Evolutionary conservation across 2,329 filamentous ascomycete species (phyloP).

Genomic region (Pestalotiopsis sp.): DNA sequence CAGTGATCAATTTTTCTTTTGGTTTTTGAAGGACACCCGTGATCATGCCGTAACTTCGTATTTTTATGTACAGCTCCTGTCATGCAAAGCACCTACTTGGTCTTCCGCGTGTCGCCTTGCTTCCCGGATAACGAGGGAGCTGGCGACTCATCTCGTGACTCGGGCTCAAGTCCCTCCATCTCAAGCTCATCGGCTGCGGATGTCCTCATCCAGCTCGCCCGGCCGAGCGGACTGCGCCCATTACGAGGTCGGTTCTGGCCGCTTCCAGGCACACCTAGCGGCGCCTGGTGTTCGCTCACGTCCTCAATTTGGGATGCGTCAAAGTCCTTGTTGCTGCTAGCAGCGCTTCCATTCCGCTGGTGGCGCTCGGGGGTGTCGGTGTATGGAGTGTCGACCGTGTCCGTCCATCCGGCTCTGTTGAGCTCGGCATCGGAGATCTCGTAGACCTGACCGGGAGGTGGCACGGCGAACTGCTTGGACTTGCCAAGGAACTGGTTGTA

Average conservation of each 20-base stretch:
- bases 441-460: slow-evolving; percentile 48
- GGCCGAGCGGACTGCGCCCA: slow-evolving; percentile 42
- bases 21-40: background rate
- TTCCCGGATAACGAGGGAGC: background rate
- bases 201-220: slow-evolving; percentile 35
- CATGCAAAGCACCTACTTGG: background rate
- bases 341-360: slow-evolving; percentile 21
- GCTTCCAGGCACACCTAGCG: slow-evolving; percentile 25
- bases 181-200: slow-evolving; percentile 33
- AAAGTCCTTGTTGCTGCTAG: slow-evolving; percentile 10
- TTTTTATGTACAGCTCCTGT: background rate
- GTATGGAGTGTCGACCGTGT: slow-evolving; percentile 37
- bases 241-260: slow-evolving; percentile 25
- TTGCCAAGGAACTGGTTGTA: slow-evolving; percentile 37
- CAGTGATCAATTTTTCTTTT: background rate
- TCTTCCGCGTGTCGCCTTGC: background rate
- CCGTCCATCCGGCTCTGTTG: slow-evolving; percentile 42
- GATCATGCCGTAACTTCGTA: background rate
- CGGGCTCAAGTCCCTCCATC: slow-evolving; percentile 19
- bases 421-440: slow-evolving; percentile 51
- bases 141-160: background rate
- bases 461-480: slow-evolving; percentile 36
- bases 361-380: slow-evolving; percentile 21
- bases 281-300: slow-evolving; percentile 19
- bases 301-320: background rate